Conservation (phyloP, 2,329 filamentous ascomycete species). For the Ceratocystis colombiana region DNA sequence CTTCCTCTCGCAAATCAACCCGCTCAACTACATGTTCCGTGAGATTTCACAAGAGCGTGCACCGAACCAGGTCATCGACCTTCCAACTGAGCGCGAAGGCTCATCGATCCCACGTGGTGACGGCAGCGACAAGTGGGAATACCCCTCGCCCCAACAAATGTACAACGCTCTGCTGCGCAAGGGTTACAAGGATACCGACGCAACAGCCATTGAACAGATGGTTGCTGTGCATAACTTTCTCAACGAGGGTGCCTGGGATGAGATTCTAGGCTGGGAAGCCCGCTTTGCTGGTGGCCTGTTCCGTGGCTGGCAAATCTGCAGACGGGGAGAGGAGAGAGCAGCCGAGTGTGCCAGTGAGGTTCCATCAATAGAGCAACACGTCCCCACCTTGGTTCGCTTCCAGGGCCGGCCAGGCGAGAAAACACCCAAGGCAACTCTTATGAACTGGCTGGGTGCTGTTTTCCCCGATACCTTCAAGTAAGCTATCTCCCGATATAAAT, state of each 20-base stretch:
- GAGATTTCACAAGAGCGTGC: conserved; percentile 72
- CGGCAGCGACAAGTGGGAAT: conserved; percentile 79
- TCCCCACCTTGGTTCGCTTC: conserved; percentile 73
- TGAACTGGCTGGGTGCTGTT: conserved; percentile 67
- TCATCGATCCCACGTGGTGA: conserved; percentile 88
- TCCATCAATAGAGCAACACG: conserved; percentile 38
- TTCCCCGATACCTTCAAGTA: conserved; percentile 73
- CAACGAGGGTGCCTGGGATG: conserved; percentile 93
- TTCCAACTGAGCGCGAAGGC: conserved; percentile 71
- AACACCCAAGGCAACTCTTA: conserved; percentile 81
- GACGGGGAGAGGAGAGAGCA: conserved; percentile 58
- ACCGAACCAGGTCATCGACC: conserved; percentile 57
- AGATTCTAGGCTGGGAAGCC: conserved; percentile 89
- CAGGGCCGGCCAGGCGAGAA: conserved; percentile 79
- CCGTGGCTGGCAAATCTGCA: conserved; percentile 63
- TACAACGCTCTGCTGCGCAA: conserved; percentile 96
- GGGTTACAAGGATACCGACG: conserved; percentile 87
- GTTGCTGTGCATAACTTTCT: conserved; percentile 96
- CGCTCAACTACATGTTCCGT: conserved; percentile 91
- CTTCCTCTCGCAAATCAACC: conserved; percentile 48
- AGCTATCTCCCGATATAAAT: conserved; percentile 31
- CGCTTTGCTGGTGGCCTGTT: conserved; percentile 66
- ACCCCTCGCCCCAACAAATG: conserved; percentile 98
- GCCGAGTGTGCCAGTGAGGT: conserved; percentile 27
- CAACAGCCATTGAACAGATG: conserved; percentile 91